Base-by-base conservation (phyloP, 2,329 filamentous ascomycete species). In the Orbilia quercus region DNA sequence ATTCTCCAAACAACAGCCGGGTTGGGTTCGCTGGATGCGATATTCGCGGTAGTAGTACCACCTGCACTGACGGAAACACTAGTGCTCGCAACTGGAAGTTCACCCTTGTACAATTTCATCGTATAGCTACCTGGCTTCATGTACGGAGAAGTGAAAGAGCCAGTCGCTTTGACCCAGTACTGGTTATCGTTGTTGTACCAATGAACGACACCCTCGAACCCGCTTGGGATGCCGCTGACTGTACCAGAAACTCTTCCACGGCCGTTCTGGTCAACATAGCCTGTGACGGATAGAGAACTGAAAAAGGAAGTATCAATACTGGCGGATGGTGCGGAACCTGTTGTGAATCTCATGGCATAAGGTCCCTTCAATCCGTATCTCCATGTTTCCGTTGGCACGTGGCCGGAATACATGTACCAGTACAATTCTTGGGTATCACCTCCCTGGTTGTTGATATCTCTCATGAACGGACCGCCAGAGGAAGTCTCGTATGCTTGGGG, bases 61-160 rank as follows among this genome's bases (percentile, higher is more conserved):
- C 85, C 85, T 0, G 84, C 84, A 1, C 80, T 81, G 42, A 88
- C 85, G 0, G 80, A 81, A 14, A 86, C 84, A 4, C 80, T 81
- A 22, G 81, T 80, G 1, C 82, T 82, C 2, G 84, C 85, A 7
- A 88, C 85, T 73, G 83, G 82, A 77, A 84, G 84, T 78, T 88
- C 86, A 16, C 82, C 84, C 75, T 87, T 85, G 79, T 88, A 88
- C 38, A 90, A 83, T 2, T 88, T 84, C 83, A 89, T 88, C n/a
- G 86, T 89, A 80, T 90, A 90, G 0, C 85, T 88, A 28, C 88
- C 88, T 0, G 87, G 85, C 77, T 87, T 88, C 88, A 90, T 90
- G 64, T 84, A 81, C 0, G 88, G 88, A 0, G 87, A 89, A 1
- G 84, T 88, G 80, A 88, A 90, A 11, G 81, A 81, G 7, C 87